These are phyloP conservation scores for Fusarium mexicanum DNA, from an alignment of 2,329 filamentous ascomycete species.

Conservation along the genomic window DNA sequence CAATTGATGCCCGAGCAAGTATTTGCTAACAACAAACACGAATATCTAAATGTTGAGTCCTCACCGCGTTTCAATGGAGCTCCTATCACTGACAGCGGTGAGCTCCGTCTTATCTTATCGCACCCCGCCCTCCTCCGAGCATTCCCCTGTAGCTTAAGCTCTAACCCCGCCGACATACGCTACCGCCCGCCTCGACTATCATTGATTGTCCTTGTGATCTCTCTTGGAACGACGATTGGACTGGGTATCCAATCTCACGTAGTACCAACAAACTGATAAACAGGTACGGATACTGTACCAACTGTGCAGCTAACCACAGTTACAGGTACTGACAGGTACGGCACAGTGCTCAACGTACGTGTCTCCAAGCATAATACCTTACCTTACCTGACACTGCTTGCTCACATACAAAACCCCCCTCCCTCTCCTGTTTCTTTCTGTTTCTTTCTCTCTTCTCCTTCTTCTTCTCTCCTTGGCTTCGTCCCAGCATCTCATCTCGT, in stretches of 20 bases:
- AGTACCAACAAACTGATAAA: slow-evolving; percentile 30
- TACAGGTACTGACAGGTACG: neutral
- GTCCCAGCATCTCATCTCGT: slow-evolving; percentile 40
- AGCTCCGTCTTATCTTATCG: slow-evolving; percentile 48
- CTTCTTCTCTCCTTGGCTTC: slow-evolving; percentile 38
- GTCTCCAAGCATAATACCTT: slow-evolving; percentile 1
- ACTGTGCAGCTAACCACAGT: neutral
- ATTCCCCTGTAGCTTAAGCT: slow-evolving; percentile 31
- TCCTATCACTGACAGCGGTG: slow-evolving; percentile 27
- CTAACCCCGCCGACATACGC: slow-evolving; percentile 27
- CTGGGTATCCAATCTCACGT: slow-evolving; percentile 6
- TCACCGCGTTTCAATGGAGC: slow-evolving; percentile 30
- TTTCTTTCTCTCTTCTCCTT: slow-evolving; percentile 20
- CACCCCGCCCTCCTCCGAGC: slow-evolving; percentile 33
- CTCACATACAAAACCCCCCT: slow-evolving; percentile 29
- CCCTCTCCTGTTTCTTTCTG: slow-evolving; percentile 20
- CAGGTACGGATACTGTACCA: slow-evolving; percentile 2
- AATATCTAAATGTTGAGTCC: slow-evolving; percentile 8
- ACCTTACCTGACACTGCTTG: neutral
- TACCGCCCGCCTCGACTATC: slow-evolving; percentile 9
- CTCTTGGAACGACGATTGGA: slow-evolving; percentile 19
- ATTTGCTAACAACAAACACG: neutral
- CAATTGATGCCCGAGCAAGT: slow-evolving; percentile 19
- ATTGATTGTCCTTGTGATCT: slow-evolving; percentile 33
- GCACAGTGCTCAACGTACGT: slow-evolving; percentile 12